Evolutionary conservation across 345 rosid species (phyloP).

Genomic region (Dovyalis caffra): DNA sequence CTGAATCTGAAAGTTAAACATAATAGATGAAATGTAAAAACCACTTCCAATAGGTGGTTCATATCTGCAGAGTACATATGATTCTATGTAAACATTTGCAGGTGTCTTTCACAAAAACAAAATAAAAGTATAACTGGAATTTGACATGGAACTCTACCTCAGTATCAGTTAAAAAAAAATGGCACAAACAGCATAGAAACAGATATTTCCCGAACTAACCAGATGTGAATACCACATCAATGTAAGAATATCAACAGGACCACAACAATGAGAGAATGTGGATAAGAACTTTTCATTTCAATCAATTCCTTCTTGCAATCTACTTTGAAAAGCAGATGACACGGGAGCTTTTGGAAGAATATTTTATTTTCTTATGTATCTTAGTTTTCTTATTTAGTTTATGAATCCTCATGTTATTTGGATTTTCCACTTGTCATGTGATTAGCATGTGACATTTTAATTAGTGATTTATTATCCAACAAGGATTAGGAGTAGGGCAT

Average conservation of each 20-base stretch:
- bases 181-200: background rate
- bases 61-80: background rate
- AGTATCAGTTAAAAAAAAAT: background rate
- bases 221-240: background rate
- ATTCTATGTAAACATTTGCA: background rate
- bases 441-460: background rate
- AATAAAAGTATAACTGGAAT: background rate
- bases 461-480: background rate
- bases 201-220: background rate
- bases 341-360: background rate
- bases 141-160: background rate
- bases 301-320: background rate
- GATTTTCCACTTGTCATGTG: background rate
- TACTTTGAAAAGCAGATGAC: background rate
- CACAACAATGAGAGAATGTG: background rate
- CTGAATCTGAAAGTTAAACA: conserved; percentile 47
- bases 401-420: background rate
- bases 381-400: background rate
- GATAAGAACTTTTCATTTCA: background rate
- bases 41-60: background rate
- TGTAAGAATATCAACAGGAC: background rate
- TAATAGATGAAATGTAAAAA: conserved; percentile 8
- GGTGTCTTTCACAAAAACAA: background rate
- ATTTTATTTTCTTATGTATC: background rate
- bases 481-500: background rate